A percentile compares a stretch with the other conserved stretches of the same genome.
These are phyloP conservation scores for Juglanconis juglandina DNA, from an alignment of 2,329 filamentous ascomycete species.

Conservation along the genomic window DNA sequence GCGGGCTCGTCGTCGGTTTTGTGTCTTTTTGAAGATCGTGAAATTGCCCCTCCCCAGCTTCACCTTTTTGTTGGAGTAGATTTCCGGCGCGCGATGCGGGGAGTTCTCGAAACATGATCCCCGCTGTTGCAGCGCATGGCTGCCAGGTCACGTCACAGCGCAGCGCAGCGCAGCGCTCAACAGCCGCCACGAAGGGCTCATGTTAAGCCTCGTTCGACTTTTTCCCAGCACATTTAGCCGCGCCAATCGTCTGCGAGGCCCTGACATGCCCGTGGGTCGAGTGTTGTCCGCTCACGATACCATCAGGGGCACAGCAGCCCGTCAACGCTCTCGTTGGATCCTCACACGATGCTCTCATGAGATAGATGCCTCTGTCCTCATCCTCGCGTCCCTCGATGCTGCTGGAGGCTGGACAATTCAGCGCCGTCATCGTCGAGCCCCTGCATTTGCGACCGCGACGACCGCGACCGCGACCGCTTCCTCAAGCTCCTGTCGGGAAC, in stretches of 20 bases:
- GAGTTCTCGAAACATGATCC: not conserved
- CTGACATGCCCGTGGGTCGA: not conserved
- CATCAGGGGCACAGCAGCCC: conserved; percentile 5
- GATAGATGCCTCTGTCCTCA: not conserved
- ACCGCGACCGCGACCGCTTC: not conserved
- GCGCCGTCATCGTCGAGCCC: not conserved
- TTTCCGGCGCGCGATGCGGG: not conserved
- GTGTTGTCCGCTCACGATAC: conserved; percentile 1
- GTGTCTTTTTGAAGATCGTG: not conserved
- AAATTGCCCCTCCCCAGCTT: not conserved
- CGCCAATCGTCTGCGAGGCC: conserved; percentile 23
- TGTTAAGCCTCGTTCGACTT: not conserved
- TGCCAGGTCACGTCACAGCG: not conserved
- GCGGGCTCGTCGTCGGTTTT: not conserved
- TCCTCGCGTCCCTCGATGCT: not conserved
- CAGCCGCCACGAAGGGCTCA: conserved; percentile 10
- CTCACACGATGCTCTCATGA: not conserved
- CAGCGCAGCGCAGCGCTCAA: conserved; percentile 19
- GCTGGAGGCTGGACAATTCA: not conserved
- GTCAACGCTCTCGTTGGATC: not conserved
- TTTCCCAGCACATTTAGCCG: conserved; percentile 32
- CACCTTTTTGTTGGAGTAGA: not conserved
- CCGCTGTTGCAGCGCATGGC: not conserved
- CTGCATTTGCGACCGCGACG: not conserved
- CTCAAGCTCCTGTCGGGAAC: not conserved